Percentiles rank a stretch among this genome's conserved stretches.
These are phyloP conservation scores for Paspalum notatum DNA, from an alignment of 176 grass and related monocot species.

Conservation along the genomic window DNA sequence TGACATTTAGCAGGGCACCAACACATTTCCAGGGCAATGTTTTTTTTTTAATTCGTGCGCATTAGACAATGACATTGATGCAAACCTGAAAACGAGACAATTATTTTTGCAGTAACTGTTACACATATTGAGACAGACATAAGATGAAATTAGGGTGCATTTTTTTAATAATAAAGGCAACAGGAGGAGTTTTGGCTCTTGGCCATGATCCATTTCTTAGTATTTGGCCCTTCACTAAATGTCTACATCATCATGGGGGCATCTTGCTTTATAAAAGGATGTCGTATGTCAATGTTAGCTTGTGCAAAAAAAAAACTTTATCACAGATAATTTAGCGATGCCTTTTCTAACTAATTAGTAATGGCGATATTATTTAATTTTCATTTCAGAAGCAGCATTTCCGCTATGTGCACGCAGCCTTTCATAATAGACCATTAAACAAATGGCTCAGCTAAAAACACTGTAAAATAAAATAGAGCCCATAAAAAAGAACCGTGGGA, in stretches of 20 bases:
- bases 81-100: neutral
- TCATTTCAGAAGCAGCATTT: constrained; percentile 7
- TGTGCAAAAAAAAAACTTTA: neutral
- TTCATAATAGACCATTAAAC: neutral
- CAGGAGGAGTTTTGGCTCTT: neutral
- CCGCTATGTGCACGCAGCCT: neutral
- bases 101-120: neutral
- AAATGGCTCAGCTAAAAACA: neutral
- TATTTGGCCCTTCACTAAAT: neutral
- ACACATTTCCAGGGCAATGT: neutral
- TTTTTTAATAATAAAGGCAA: neutral
- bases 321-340: neutral
- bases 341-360: neutral
- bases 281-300: neutral
- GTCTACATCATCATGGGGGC: neutral
- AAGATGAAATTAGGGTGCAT: neutral
- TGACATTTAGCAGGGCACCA: constrained; percentile 8
- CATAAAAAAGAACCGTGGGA: neutral
- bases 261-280: neutral
- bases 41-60: neutral
- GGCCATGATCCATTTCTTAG: neutral
- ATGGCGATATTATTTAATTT: neutral
- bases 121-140: neutral
- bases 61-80: constrained; percentile 5
- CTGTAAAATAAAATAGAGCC: constrained; percentile 1